Percentiles rank a stretch among this genome's conserved stretches.
Conservation (phyloP, 1,139 yeast genomes). For the Debaryomyces nepalensis region DNA sequence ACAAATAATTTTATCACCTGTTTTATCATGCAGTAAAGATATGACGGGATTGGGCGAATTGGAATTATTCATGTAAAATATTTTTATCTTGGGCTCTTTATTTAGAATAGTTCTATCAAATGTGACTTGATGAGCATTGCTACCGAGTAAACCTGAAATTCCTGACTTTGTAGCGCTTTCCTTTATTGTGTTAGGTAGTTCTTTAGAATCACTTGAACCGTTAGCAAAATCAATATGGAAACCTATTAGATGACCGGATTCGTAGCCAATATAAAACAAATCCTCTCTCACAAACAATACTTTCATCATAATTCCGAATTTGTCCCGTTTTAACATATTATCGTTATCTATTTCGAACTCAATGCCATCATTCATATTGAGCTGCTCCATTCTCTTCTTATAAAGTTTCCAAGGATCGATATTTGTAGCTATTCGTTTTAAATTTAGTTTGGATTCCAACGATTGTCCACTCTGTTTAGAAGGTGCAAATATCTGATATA, state of each 20-base stretch:
- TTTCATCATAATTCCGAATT: conserved; percentile 62
- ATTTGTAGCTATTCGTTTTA: conserved; percentile 34
- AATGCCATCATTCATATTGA: conserved; percentile 17
- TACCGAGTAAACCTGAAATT: background rate
- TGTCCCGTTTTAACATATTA: conserved; percentile 30
- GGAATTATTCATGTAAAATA: conserved; percentile 29
- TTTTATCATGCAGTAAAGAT: conserved; percentile 30
- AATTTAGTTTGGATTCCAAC: conserved; percentile 21
- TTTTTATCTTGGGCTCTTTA: conserved; percentile 23
- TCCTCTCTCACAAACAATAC: conserved; percentile 34
- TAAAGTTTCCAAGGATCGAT: conserved; percentile 27
- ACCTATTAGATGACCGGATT: conserved; percentile 57
- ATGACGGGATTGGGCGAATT: conserved; percentile 60
- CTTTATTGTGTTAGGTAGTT: conserved; percentile 7
- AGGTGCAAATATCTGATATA: conserved; percentile 40
- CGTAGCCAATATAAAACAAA: conserved; percentile 55
- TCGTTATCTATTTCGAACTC: conserved; percentile 20
- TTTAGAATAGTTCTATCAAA: conserved; percentile 26
- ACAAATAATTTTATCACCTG: conserved; percentile 31
- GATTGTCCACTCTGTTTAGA: conserved; percentile 1
- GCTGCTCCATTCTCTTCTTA: conserved; percentile 5
- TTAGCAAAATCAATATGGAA: conserved; percentile 23
- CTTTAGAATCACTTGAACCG: background rate
- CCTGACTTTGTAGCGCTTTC: background rate
- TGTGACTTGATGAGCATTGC: background rate